phyloP scores from a whole-genome alignment of 73 alveolate species.

The Strombidium stylifer region DNA sequence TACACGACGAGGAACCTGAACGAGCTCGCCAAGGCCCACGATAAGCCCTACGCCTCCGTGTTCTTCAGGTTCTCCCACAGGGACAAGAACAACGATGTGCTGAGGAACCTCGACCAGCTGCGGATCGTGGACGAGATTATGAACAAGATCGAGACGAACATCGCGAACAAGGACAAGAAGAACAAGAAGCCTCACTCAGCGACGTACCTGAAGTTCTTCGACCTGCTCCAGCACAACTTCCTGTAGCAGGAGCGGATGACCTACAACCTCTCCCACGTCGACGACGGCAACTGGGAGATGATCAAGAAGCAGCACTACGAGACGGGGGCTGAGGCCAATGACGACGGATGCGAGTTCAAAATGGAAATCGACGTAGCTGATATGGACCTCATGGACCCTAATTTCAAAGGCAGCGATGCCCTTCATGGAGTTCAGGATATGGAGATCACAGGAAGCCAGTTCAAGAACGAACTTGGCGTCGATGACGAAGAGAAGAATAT shows the following conservation, averaged over 20 bases:
- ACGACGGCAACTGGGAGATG: constrained; percentile 7
- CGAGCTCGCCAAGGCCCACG: background rate
- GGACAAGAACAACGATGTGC: constrained; percentile 6
- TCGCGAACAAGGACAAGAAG: background rate
- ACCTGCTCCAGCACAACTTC: background rate
- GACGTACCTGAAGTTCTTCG: constrained; percentile 15
- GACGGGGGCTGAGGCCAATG: background rate
- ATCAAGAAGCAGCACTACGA: background rate
- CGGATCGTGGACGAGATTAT: constrained; percentile 41
- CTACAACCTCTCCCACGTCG: background rate
- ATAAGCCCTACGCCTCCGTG: constrained; percentile 42
- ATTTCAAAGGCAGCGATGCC: too few relatives aligned
- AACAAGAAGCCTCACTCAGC: background rate
- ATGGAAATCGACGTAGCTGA: too few relatives aligned
- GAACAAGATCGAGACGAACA: constrained; percentile 5
- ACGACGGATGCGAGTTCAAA: too few relatives aligned
- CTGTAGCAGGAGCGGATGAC: background rate
- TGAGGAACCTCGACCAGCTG: constrained; percentile 32
- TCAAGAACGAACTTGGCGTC: too few relatives aligned
- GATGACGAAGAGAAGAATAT: too few relatives aligned
- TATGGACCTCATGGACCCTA: too few relatives aligned
- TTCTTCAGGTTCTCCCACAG: constrained; percentile 61
- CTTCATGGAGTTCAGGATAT: too few relatives aligned
- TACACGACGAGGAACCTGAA: background rate
- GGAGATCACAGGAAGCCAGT: too few relatives aligned